These are phyloP conservation scores for Aegilops longissima DNA, from an alignment of 176 grass and related monocot genomes.

Conservation along the genomic window DNA sequence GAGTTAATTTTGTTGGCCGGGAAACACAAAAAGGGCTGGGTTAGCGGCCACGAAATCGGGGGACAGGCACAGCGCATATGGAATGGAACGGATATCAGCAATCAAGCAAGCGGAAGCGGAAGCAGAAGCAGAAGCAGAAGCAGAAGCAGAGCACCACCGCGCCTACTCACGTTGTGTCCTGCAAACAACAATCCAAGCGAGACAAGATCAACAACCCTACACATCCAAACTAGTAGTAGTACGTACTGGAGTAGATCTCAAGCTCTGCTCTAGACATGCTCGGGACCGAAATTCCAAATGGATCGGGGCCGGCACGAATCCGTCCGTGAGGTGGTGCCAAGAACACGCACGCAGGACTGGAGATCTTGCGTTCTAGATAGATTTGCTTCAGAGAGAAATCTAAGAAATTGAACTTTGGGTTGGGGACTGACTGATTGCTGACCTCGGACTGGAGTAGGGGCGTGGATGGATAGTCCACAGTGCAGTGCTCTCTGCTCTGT, in stretches of 20 bases:
- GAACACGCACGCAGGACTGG: neutral
- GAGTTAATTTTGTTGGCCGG: neutral
- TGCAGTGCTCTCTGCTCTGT: no score
- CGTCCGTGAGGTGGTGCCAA: neutral
- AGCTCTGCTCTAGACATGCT: neutral
- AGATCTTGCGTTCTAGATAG: no score
- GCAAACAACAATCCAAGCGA: conserved; percentile 53
- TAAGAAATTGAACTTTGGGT: no score
- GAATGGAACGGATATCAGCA: neutral
- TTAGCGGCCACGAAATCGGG: conserved; percentile 38
- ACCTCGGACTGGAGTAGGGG: no score
- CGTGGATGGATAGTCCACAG: no score
- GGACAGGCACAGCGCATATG: neutral
- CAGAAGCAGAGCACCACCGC: conserved; percentile 34
- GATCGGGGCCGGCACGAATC: neutral
- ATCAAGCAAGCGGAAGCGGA: neutral
- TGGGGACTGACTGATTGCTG: no score
- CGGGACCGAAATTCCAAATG: neutral
- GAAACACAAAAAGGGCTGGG: conserved; percentile 18
- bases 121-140: neutral
- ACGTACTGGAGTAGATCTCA: neutral
- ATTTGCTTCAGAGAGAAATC: no score
- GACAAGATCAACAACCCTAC: conserved; percentile 20
- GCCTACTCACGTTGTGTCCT: conserved; percentile 71
- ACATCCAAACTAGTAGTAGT: no score